A percentile compares a stretch with the other conserved stretches of the same genome.
These are phyloP conservation scores for Hypoxylon sp. DNA, from an alignment of 2,329 filamentous ascomycete species.

Conservation along the genomic window DNA sequence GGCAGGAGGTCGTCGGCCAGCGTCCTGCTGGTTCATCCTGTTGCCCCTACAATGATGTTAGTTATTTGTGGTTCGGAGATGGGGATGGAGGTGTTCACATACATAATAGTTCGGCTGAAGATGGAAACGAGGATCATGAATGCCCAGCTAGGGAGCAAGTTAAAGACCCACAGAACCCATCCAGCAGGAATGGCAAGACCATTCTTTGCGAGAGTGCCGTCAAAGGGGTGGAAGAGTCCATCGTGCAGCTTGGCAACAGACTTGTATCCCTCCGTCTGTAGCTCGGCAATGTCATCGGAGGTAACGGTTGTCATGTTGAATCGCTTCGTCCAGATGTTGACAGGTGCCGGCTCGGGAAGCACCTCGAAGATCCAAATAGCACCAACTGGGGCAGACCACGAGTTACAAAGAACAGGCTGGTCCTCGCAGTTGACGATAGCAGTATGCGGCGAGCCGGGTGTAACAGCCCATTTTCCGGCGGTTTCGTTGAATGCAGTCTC, in stretches of 20 bases:
- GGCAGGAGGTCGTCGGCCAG: slow-evolving; percentile 39
- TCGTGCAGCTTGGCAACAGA: slow-evolving; percentile 57
- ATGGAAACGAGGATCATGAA: slow-evolving; percentile 82
- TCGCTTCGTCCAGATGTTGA: slow-evolving; percentile 70
- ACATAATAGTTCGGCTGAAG: slow-evolving; percentile 79
- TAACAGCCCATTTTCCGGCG: slow-evolving; percentile 67
- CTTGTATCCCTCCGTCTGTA: slow-evolving; percentile 63
- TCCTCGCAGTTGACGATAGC: slow-evolving; percentile 77
- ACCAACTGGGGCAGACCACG: slow-evolving; percentile 72
- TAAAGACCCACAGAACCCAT: slow-evolving; percentile 73
- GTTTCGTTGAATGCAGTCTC: slow-evolving; percentile 74
- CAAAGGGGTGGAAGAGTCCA: slow-evolving; percentile 79
- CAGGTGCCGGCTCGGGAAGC: slow-evolving; percentile 68
- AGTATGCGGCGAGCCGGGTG: slow-evolving; percentile 71
- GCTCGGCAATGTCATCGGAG: slow-evolving; percentile 67
- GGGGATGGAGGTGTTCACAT: slow-evolving; percentile 51
- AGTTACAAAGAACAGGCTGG: slow-evolving; percentile 77
- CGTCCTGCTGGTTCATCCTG: slow-evolving; percentile 41
- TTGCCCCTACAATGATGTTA: slow-evolving; percentile 34
- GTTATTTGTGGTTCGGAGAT: slow-evolving; percentile 17
- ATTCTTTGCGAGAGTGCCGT: slow-evolving; percentile 71
- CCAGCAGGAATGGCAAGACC: slow-evolving; percentile 70
- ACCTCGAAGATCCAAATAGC: slow-evolving; percentile 73
- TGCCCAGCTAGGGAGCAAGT: slow-evolving; percentile 75
- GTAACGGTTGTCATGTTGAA: slow-evolving; percentile 76